Evolutionary conservation across 108 stramenopile genomes (phyloP), one percentile per base, ranked within the genome.

Genomic region (Aurantiochytrium sp.): DNA sequence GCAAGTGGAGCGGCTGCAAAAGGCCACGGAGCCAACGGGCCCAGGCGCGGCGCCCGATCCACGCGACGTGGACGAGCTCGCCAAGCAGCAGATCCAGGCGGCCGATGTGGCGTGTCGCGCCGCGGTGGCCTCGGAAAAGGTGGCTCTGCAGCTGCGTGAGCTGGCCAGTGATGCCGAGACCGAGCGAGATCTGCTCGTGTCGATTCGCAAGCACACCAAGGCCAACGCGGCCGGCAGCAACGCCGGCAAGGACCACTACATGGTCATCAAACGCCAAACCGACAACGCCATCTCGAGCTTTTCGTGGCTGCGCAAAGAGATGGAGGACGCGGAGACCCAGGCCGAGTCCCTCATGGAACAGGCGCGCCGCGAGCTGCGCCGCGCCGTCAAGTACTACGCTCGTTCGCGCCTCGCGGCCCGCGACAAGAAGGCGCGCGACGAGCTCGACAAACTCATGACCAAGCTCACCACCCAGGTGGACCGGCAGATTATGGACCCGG

Each of bases 131-230:
- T 37, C 73, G n/a, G 73, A 81, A 48, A 48, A 41, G 39, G 45
- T 81, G 17, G 73, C 73, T 12, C 73, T 81, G 15, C 73, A 81
- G 45, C 73, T 81, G 10, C 73, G 73, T 15, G 73, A 81, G 4
- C 4, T 81, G 39, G 39, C 73, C 36, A 81, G 73, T 24, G 73
- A 41, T 24, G 73, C 73, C 6, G 73, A 81, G 73, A 48, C 73
- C 6, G 73, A 81, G 39, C 73, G 73, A 15, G 73, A 81, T 48
- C 39, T 81, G 1, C 73, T 81, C 39, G 15, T 81, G 73, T 48
- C 39, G 3, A 81, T 81, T 24, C 73, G 45, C 24, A 48, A 48
- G 24, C 27, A 81, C 45, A 19, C 73, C 45, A 41, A 48, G 27
- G 17, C 73, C 27, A 5, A 21, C n/a, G 73, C 42, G 1, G 2